phyloP scores from a whole-genome alignment of 2,329 filamentous ascomycete species.

The Arachnopeziza araneosa region DNA sequence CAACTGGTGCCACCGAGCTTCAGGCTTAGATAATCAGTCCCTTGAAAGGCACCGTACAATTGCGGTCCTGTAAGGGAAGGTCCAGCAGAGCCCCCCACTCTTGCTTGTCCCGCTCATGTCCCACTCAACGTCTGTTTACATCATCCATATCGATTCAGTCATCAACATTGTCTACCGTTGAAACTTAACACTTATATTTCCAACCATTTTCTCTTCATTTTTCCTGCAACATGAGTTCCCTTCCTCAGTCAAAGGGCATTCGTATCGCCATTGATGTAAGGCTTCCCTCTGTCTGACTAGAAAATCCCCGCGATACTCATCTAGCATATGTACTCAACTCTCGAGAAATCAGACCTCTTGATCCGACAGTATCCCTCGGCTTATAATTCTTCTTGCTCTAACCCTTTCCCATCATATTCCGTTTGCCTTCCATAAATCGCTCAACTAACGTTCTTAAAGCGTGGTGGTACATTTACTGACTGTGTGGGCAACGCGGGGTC shows the following conservation, averaged over 20 bases:
- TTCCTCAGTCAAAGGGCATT: background rate
- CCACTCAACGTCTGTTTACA: background rate
- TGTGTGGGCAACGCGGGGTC: constrained; percentile 76
- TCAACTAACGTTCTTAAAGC: constrained; percentile 34
- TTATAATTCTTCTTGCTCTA: background rate
- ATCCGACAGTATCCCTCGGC: too few relatives aligned
- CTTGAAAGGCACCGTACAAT: too few relatives aligned
- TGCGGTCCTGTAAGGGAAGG: too few relatives aligned
- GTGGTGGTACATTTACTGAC: constrained; percentile 89
- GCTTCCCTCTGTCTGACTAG: background rate
- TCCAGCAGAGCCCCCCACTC: too few relatives aligned
- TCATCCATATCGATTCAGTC: background rate
- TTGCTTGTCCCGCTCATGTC: too few relatives aligned
- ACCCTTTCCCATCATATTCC: background rate
- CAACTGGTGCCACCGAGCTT: too few relatives aligned
- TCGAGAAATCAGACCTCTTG: background rate
- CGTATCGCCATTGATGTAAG: background rate
- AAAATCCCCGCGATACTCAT: background rate
- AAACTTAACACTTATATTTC: background rate
- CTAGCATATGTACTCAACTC: background rate
- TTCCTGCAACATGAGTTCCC: background rate
- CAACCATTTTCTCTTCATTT: background rate
- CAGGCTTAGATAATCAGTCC: too few relatives aligned
- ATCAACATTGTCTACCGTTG: background rate
- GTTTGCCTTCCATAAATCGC: background rate